Percentiles rank a stretch among this genome's conserved stretches.
phyloP scores from a whole-genome alignment of 768 basidiomycete genomes.

The Ramaria sp. region DNA sequence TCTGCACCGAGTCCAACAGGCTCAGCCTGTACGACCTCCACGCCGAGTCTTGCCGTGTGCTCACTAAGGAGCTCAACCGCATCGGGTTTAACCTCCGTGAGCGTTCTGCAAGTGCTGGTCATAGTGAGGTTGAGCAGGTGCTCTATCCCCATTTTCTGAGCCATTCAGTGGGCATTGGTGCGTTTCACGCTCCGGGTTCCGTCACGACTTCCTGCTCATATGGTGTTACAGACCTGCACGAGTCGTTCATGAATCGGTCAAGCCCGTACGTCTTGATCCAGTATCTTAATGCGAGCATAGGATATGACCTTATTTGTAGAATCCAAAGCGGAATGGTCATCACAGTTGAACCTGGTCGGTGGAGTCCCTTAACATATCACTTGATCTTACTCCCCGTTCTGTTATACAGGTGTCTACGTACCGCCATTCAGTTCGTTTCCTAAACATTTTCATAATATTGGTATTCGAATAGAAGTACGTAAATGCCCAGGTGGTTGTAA shows the following conservation, averaged over 20 bases:
- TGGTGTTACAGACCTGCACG: constrained; percentile 67
- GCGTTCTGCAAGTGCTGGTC: constrained; percentile 21
- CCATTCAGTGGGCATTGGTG: constrained; percentile 87
- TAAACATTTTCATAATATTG: constrained; percentile 80
- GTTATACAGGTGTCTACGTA: constrained; percentile 65
- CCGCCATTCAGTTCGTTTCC: constrained; percentile 74
- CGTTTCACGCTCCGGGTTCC: constrained; percentile 14
- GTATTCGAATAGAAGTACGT: constrained; percentile 80
- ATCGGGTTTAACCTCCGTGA: constrained; percentile 54
- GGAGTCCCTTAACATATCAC: not conserved
- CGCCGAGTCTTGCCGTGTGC: constrained; percentile 50
- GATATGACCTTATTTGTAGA: constrained; percentile 25
- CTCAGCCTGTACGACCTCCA: constrained; percentile 72
- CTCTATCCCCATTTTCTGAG: constrained; percentile 91
- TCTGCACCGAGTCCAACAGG: constrained; percentile 47
- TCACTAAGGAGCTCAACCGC: constrained; percentile 65
- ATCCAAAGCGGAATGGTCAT: constrained; percentile 82
- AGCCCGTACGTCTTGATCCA: constrained; percentile 32
- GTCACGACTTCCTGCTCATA: not conserved
- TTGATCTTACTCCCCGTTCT: not conserved
- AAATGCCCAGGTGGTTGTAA: constrained; percentile 4
- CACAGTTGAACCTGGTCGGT: constrained; percentile 77
- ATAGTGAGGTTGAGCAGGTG: constrained; percentile 52
- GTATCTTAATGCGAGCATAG: not conserved
- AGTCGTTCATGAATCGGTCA: constrained; percentile 53